Evolutionary conservation across 2,329 filamentous ascomycete genomes (phyloP), one percentile per base, ranked within the genome.

Genomic region (Penicillium sclerotiorum): DNA sequence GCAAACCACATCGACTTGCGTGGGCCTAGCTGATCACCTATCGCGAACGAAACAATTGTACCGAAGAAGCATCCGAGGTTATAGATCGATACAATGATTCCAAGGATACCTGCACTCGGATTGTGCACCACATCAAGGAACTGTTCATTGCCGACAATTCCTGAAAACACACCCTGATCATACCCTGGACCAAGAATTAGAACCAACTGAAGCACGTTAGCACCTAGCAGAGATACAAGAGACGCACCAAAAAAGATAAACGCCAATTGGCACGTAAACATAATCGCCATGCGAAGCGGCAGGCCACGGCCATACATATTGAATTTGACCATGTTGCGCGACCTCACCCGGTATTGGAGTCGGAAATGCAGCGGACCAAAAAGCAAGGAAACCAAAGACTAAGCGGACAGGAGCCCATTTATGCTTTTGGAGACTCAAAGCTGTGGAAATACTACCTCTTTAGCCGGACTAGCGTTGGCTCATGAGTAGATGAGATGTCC

Each of bases 151-250:
- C 74, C 70, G 8, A 80, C 65, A 13, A 80, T 75, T 9, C 75
- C 75, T 2, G 73, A 71, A 52, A 79, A 78, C 0, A 78, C 74
- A 35, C 76, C 76, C 55, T 79, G 77, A 23, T 79, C 77, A 37
- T 79, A 79, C 2, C 75, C 76, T 67, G 46, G 25, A 49, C n/a
- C n/a, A n/a, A n/a, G n/a, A n/a, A n/a, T n/a, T n/a, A n/a, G n/a
- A n/a, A n/a, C n/a, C n/a, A n/a, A 8, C 30, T 18, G 8, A 22
- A 23, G 9, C 5, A n/a, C 25, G 18, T 20, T 22, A 23, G 22
- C 9, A n/a, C 20, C 20, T 40, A 22, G 17, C 8, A 33, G 2
- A 20, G 5, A 22, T 4, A 4, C 15, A 4, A 13, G 22, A 21
- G 2, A 47, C 44, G 8, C 12, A 62, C 61, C 60, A 27, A 64